phyloP scores from a whole-genome alignment of 768 basidiomycete species.

The Lactifluus echinatus region DNA sequence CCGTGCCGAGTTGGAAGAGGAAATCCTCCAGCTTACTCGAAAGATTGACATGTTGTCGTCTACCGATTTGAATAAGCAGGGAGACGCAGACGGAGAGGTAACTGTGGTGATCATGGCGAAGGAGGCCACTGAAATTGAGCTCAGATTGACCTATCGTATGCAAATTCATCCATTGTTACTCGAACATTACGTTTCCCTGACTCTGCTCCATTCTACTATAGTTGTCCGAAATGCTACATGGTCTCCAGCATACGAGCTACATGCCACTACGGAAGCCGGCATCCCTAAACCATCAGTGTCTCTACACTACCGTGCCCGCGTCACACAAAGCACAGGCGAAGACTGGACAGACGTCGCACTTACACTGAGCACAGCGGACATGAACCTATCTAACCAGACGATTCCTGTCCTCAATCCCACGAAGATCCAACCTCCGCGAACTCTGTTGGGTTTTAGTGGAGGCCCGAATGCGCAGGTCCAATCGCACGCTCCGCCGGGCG shows the following conservation, averaged over 20 bases:
- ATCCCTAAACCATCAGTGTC: slow-evolving; percentile 37
- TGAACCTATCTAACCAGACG: slow-evolving; percentile 32
- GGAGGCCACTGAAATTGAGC: slow-evolving; percentile 29
- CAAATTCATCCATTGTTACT: background rate
- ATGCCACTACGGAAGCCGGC: slow-evolving; percentile 36
- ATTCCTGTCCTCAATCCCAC: slow-evolving; percentile 22
- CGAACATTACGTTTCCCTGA: background rate
- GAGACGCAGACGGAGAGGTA: slow-evolving; percentile 26
- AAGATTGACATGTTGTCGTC: slow-evolving; percentile 32
- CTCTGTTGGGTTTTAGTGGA: background rate
- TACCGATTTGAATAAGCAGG: slow-evolving; percentile 30
- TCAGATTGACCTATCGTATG: slow-evolving; percentile 49
- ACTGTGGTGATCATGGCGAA: slow-evolving; percentile 38
- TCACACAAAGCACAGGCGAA: slow-evolving; percentile 51
- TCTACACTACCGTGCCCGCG: slow-evolving; percentile 47
- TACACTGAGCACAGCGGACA: slow-evolving; percentile 43
- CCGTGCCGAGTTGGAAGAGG: slow-evolving; percentile 31
- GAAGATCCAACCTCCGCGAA: background rate
- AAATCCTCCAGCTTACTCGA: slow-evolving; percentile 28
- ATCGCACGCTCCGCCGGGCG: no score
- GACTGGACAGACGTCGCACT: slow-evolving; percentile 46
- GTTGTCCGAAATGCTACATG: slow-evolving; percentile 46
- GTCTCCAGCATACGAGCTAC: slow-evolving; percentile 51
- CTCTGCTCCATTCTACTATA: slow-evolving; percentile 25
- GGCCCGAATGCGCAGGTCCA: background rate